Evolutionary conservation across 73 alveolate genomes (phyloP), one percentile per base, ranked within the genome.

Genomic region (Paramecium sonneborni): DNA sequence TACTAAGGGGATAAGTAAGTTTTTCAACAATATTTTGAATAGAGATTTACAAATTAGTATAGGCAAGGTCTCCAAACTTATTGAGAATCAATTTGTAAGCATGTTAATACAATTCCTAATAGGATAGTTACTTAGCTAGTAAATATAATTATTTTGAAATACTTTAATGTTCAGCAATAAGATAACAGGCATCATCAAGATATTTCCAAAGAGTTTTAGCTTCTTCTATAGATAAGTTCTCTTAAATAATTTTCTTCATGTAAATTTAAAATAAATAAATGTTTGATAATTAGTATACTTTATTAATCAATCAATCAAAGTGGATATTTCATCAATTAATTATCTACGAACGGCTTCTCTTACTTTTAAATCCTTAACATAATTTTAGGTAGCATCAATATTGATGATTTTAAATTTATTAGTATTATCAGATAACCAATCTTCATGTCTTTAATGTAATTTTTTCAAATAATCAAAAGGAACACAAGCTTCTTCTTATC

Each of bases 401-500:
- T 79, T 79, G 1, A 39, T 44, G 5, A 79, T 12, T 44, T 39
- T 79, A 26, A 39, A 79, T 43, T 79, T 79, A 21, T 23, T 24
- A 21, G 15, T 34, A 43, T 23, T 43, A 18, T 52, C 68, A 52
- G 34, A 52, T 1, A 79, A 20, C 90, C 90, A 79, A 30, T 79
- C 69, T 18, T 79, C 72, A 79, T 79, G 90, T 24, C 72, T 20
- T 79, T 44, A 20, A 6, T 79, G 46, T 39, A 79, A 46, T 21
- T 79, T 44, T n/a, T 26, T 20, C 15, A 79, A 46, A 44, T 79
- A 79, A 30, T 79, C 90, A 2, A 79, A 15, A 0, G 76, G 69
- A 0, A 79, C 72, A 8, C 48, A 30, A 7, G 69, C 72, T 79
- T 79, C 90, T 79, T 79, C 90, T 79, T 38, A 44, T 79, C 90